Evolutionary conservation across 2,329 filamentous ascomycete species (phyloP).

Genomic region (Trichoderma sp.): DNA sequence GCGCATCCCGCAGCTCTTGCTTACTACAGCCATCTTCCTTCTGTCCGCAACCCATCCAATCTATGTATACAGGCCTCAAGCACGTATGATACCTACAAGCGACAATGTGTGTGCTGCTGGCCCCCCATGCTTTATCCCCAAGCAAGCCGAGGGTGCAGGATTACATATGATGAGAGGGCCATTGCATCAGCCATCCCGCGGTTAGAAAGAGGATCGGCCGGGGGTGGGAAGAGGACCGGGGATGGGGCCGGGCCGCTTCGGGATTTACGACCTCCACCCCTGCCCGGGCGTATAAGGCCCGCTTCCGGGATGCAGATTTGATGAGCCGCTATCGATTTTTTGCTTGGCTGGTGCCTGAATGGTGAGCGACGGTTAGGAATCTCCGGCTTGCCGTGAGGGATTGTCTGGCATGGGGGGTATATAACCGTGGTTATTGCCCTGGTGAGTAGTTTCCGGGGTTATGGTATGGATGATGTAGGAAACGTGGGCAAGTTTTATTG

Average conservation of each 20-base stretch:
- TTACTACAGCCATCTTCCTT: neutral
- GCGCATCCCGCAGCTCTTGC: neutral
- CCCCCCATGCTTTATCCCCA: neutral
- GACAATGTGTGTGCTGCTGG: neutral
- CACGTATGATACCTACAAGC: neutral
- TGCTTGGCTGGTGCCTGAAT: neutral
- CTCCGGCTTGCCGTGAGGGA: neutral
- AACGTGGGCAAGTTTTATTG: neutral
- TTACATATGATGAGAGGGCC: neutral
- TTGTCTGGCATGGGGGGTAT: neutral
- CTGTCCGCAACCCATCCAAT: neutral
- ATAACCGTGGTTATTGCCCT: neutral
- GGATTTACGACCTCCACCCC: slow-evolving; percentile 4
- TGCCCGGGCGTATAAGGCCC: neutral
- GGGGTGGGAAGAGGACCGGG: neutral
- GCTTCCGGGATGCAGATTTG: neutral
- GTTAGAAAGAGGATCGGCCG: neutral
- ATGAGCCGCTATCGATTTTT: neutral
- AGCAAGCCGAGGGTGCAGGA: neutral
- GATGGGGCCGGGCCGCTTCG: neutral
- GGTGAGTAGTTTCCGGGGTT: neutral
- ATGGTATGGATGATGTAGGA: neutral
- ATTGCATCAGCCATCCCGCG: neutral
- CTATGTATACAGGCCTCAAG: neutral
- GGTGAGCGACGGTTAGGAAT: neutral